Evolutionary conservation across 305 asterid species (phyloP).

Genomic region (Ruellia speciosa): DNA sequence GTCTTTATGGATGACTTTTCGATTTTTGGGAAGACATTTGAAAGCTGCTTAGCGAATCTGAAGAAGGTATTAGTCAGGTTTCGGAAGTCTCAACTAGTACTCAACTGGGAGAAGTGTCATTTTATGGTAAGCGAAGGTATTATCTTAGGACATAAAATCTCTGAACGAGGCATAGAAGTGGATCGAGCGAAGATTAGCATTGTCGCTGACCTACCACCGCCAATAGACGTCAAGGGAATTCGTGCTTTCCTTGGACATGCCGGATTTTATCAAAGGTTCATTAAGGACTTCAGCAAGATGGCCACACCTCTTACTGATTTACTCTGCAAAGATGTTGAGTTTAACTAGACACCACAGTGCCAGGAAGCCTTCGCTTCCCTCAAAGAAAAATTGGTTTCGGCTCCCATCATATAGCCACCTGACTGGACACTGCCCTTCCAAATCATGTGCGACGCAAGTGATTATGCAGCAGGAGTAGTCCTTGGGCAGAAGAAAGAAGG

Average conservation of each 20-base stretch:
- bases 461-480: not conserved
- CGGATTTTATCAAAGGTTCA: not conserved
- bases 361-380: not conserved
- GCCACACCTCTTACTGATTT: not conserved
- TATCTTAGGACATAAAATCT: not conserved
- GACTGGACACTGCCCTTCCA: not conserved
- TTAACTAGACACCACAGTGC: not conserved
- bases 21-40: not conserved
- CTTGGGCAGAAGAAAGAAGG: not conserved
- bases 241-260: not conserved
- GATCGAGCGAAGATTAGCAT: not conserved
- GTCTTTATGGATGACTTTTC: not conserved
- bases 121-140: not conserved
- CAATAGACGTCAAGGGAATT: not conserved
- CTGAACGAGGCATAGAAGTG: not conserved
- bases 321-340: not conserved
- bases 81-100: not conserved
- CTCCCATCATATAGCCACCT: not conserved
- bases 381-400: not conserved
- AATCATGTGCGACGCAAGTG: not conserved
- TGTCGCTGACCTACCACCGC: not conserved
- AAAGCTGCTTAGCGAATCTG: not conserved
- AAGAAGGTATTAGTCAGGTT: not conserved
- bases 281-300: too few relatives aligned
- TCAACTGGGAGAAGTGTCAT: not conserved